Percentiles rank a stretch among this genome's conserved stretches.
These are phyloP conservation scores for Lablab purpureus DNA, from an alignment of 306 rosid genomes.

Conservation along the genomic window DNA sequence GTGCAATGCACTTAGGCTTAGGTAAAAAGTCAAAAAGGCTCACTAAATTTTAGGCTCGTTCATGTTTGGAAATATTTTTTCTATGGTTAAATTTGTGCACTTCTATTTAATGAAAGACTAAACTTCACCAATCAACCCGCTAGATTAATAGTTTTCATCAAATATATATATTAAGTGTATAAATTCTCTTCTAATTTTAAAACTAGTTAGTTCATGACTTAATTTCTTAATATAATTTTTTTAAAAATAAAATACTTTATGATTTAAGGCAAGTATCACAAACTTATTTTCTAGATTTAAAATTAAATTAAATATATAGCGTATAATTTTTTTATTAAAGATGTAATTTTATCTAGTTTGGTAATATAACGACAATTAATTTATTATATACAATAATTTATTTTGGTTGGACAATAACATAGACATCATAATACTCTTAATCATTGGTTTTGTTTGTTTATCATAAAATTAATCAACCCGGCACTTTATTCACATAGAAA, in stretches of 20 bases:
- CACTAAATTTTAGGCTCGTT: background rate
- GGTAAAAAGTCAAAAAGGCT: conserved; percentile 1
- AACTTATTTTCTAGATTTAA: background rate
- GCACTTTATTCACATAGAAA: background rate
- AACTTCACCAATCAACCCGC: background rate
- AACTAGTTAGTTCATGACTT: background rate
- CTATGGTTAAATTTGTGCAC: background rate
- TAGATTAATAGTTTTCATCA: background rate
- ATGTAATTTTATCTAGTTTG: background rate
- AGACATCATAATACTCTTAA: no score
- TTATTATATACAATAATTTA: no score
- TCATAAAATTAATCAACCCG: background rate
- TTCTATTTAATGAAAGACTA: background rate
- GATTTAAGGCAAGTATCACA: background rate
- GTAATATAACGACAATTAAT: no score
- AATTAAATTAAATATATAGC: background rate
- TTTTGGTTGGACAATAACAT: no score
- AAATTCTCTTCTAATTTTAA: background rate
- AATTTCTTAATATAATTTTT: background rate
- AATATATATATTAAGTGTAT: background rate
- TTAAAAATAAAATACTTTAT: background rate
- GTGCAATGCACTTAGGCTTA: background rate
- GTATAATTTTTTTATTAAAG: background rate
- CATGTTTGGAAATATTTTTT: background rate
- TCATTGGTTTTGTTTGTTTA: no score